Evolutionary conservation across 2,329 filamentous ascomycete species (phyloP).

Genomic region (Pyrenophora graminea): DNA sequence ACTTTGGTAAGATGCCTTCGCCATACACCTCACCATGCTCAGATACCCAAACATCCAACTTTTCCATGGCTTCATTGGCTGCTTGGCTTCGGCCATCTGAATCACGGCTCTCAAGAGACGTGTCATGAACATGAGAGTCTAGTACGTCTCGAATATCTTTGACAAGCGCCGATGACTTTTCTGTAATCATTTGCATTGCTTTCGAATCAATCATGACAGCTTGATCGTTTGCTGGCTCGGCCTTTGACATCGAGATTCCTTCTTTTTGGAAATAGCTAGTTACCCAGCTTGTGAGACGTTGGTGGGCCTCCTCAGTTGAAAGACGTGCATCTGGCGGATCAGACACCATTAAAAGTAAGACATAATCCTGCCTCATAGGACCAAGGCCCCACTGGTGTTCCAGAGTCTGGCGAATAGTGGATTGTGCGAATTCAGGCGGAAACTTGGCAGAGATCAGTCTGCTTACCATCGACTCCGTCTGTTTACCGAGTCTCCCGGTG

Average conservation of each 20-base stretch:
- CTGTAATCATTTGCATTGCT: no score
- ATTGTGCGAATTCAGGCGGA: constrained; percentile 99
- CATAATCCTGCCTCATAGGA: constrained; percentile 86
- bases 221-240: no score
- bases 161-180: no score
- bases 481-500: constrained; percentile 96
- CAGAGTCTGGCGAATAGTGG: constrained; percentile 88
- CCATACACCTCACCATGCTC: constrained; percentile 98
- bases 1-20: constrained; percentile 88
- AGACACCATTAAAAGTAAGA: constrained; percentile 83
- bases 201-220: no score
- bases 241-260: constrained; percentile 65
- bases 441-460: constrained; percentile 98
- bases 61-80: constrained; percentile 81
- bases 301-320: constrained; percentile 86
- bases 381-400: constrained; percentile 92
- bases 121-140: constrained; percentile 93
- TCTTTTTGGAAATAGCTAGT: constrained; percentile 88
- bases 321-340: constrained; percentile 90
- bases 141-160: no score
- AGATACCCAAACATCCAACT: constrained; percentile 90
- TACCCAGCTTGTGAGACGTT: constrained; percentile 86
- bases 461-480: constrained; percentile 89
- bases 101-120: constrained; percentile 89
- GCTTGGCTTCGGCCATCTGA: constrained; percentile 78